These are phyloP conservation scores for Echinochloa phyllopogon DNA, from an alignment of 176 grass and related monocot species.

Conservation along the genomic window DNA sequence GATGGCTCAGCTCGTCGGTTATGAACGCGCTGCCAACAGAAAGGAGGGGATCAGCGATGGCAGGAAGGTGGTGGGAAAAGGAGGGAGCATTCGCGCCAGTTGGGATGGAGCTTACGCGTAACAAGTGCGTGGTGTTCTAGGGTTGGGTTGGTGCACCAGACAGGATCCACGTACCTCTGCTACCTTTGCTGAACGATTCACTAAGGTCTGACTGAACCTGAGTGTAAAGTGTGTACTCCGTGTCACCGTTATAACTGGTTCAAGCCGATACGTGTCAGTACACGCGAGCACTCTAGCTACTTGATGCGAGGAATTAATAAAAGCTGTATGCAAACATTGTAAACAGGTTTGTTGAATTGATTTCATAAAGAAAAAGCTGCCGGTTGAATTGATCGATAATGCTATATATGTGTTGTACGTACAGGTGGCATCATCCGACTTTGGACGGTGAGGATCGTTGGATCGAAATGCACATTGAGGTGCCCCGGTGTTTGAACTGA, in stretches of 20 bases:
- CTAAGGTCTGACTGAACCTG: background rate
- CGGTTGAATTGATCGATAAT: background rate
- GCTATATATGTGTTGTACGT: background rate
- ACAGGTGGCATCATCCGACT: background rate
- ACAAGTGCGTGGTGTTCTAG: background rate
- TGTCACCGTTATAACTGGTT: background rate
- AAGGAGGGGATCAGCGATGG: conserved; percentile 17
- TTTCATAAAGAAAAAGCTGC: no score
- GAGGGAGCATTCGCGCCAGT: background rate
- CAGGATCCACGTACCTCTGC: conserved; percentile 29
- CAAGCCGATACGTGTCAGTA: background rate
- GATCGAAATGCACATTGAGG: background rate
- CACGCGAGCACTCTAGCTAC: background rate
- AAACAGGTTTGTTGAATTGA: background rate
- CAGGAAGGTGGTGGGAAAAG: conserved; percentile 41
- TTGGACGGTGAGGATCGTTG: background rate
- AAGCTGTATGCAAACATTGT: background rate
- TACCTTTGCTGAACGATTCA: conserved; percentile 9
- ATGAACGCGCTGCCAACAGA: conserved; percentile 7
- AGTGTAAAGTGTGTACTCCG: background rate
- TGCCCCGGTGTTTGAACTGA: background rate
- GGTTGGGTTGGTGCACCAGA: conserved; percentile 16
- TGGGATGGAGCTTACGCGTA: conserved; percentile 23
- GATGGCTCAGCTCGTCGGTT: conserved; percentile 25
- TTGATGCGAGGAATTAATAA: background rate